These are phyloP conservation scores for Silene noctiflora DNA, from an alignment of 179 eudicot genomes.

Conservation along the genomic window DNA sequence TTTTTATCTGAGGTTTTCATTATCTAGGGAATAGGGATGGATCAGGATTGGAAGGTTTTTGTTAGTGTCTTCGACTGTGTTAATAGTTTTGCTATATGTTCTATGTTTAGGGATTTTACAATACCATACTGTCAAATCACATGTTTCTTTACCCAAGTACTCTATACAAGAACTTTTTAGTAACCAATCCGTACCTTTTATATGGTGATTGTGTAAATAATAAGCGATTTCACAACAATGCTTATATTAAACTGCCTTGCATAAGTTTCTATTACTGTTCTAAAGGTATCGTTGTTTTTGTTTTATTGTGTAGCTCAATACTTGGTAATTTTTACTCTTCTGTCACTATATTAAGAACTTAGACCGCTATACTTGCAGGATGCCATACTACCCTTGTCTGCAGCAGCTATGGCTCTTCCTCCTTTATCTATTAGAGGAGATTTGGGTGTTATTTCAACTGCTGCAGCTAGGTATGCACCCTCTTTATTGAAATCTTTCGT, in stretches of 20 bases:
- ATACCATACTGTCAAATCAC: too few species aligned
- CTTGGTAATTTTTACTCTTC: not conserved
- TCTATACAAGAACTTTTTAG: too few species aligned
- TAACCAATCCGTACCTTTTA: too few species aligned
- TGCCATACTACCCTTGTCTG: conserved; percentile 79
- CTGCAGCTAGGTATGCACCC: conserved; percentile 81
- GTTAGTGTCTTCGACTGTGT: not conserved
- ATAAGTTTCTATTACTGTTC: too few species aligned
- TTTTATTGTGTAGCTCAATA: too few species aligned
- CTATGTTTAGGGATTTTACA: too few species aligned
- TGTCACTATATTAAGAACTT: not conserved
- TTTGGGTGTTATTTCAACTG: conserved; percentile 83
- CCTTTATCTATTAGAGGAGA: conserved; percentile 95
- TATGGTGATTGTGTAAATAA: too few species aligned
- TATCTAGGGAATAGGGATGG: not conserved
- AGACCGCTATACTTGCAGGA: conserved; percentile 45
- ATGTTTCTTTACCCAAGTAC: too few species aligned
- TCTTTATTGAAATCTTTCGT: conserved; percentile 77
- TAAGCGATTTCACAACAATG: too few species aligned
- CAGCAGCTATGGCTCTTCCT: conserved; percentile 96
- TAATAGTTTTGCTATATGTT: not conserved
- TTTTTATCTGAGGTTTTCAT: not conserved
- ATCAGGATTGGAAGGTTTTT: not conserved
- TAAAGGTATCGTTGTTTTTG: too few species aligned
- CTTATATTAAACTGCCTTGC: too few species aligned